Conservation (phyloP, 2,329 filamentous ascomycete genomes). For the Westerdykella ornata region DNA sequence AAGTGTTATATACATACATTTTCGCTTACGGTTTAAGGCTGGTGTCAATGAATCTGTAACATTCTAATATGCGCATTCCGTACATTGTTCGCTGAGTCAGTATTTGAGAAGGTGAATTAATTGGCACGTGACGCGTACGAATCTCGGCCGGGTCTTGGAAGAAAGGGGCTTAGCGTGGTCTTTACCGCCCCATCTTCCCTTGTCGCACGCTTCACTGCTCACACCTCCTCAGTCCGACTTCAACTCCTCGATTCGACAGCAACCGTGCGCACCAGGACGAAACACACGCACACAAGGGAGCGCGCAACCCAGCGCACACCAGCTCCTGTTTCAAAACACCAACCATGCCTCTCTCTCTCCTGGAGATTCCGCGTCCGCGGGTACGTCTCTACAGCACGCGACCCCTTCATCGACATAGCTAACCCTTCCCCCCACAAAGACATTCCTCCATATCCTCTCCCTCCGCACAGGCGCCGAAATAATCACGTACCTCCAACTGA, state of each 20-base stretch:
- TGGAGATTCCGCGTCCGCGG: conserved; percentile 36
- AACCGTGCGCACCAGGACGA: not conserved
- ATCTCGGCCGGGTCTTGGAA: not conserved
- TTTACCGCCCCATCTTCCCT: conserved; percentile 2
- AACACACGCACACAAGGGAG: not conserved
- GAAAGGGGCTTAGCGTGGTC: conserved; percentile 10
- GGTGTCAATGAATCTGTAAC: too few species aligned
- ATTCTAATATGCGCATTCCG: too few species aligned
- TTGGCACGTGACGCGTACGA: conserved; percentile 10
- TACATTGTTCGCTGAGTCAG: too few species aligned
- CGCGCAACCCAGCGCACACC: not conserved
- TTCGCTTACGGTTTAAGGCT: too few species aligned
- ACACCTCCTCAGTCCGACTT: not conserved
- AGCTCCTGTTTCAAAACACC: not conserved
- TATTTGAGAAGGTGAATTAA: too few species aligned
- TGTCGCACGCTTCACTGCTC: not conserved
- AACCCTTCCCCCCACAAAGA: conserved; percentile 46
- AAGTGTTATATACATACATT: too few species aligned
- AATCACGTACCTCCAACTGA: conserved; percentile 71
- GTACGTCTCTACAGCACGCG: conserved; percentile 20
- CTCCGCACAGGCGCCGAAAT: conserved; percentile 81
- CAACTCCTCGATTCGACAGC: not conserved
- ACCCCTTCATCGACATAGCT: conserved; percentile 9
- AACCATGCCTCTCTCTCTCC: conserved; percentile 29
- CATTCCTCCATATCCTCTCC: conserved; percentile 77